Percentiles rank a stretch among this genome's conserved stretches.
phyloP scores from a whole-genome alignment of 1,284 basidiomycete species.

The Neonothopanus nambi region DNA sequence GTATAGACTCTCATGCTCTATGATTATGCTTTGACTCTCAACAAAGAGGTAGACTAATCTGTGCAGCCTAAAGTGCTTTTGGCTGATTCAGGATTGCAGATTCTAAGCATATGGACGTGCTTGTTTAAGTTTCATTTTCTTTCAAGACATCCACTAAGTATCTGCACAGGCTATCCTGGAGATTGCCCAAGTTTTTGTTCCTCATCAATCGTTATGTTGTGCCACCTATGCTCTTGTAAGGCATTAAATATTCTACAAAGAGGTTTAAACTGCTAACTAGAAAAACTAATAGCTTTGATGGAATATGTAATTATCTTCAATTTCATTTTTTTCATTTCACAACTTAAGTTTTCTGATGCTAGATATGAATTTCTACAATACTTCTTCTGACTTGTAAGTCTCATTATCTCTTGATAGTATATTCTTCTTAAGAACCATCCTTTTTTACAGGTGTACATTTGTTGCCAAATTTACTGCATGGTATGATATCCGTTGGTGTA shows the following conservation, averaged over 20 bases:
- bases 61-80: too few relatives aligned
- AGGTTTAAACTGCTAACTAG: neutral
- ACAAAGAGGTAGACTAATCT: conserved; percentile 6
- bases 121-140: neutral
- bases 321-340: neutral
- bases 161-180: conserved; percentile 9
- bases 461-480: neutral
- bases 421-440: neutral
- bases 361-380: conserved; percentile 7
- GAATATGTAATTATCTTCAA: neutral
- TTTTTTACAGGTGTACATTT: neutral
- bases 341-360: neutral
- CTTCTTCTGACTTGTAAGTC: neutral
- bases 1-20: conserved; percentile 11
- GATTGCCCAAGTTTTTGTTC: conserved; percentile 14
- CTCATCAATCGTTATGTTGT: conserved; percentile 16
- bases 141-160: neutral
- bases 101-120: neutral
- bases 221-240: conserved; percentile 16
- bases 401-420: neutral
- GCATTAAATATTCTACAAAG: neutral
- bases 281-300: neutral
- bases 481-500: neutral
- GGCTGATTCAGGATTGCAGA: neutral
- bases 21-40: conserved; percentile 13